Base-by-base conservation (phyloP, 2,329 filamentous ascomycete genomes). In the Corniculantispora saksenae region DNA sequence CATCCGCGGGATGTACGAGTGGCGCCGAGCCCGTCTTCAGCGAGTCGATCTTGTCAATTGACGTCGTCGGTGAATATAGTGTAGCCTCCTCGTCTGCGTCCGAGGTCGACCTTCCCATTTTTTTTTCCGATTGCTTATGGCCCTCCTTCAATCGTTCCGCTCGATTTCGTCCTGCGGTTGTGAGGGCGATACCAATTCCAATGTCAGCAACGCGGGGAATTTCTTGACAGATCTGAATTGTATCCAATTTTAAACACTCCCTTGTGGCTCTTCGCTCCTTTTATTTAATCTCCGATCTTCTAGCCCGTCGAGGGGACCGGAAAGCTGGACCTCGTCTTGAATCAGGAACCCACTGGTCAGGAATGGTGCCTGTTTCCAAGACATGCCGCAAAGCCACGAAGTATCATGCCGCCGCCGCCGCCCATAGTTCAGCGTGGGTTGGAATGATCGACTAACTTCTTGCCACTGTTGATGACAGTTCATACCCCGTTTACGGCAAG, bases 341-440 rank as follows among this genome's bases (percentile, higher is more conserved):
- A 51, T 12, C 56, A 32, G 6, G 40, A 57, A 32, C 45, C 57
- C 57, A 51, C 45, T 10, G 3, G 23, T 35, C 29, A 61, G 60
- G 60, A 62, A 62, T 62, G 60, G 19, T 13, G 45, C 12, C 25
- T 45, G 25, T 3, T 27, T 27, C 32, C 50, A 54, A 62, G 60
- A 62, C 60, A 62, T 25, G 7, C 21, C 3, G 17, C 23, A 35
- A 43, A 55, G 60, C 60, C 59, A 62, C 40, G 40, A n/a, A 50
- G 23, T 29, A 56, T 54, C 60, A 62, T 38, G 60, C 23, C 35
- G 27, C 40, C 27, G 7, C 25, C 25, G 23, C 35, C 38, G 29
- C 25, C 38, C 13, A 48, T 17, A 29, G 1, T 5, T 25, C 1
- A 23, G 60, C 27, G n/a, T n/a, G 25, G 0, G 3, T 21, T 62